These are phyloP conservation scores for Osmozyma mogii DNA, from an alignment of 805 yeast species.

Conservation along the genomic window DNA sequence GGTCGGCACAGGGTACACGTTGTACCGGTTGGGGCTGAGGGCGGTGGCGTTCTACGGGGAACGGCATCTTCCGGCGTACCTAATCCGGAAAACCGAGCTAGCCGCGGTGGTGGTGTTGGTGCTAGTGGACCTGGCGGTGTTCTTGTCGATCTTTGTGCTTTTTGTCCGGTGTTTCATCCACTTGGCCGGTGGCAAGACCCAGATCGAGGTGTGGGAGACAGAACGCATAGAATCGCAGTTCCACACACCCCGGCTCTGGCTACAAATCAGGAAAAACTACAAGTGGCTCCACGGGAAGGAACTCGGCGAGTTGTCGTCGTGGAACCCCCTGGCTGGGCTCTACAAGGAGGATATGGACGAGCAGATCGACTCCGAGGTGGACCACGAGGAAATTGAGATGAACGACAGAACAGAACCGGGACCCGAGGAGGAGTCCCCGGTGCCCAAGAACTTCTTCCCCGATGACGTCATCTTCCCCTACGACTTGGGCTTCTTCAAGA, in stretches of 20 bases:
- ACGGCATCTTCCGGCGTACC: slow-evolving; percentile 48
- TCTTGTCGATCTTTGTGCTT: slow-evolving; percentile 51
- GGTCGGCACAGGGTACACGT: slow-evolving; percentile 40
- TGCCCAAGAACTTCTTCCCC: slow-evolving; percentile 36
- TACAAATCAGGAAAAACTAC: slow-evolving; percentile 39
- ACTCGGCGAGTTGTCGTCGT: slow-evolving; percentile 40
- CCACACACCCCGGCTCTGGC: slow-evolving; percentile 48
- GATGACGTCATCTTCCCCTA: slow-evolving; percentile 81
- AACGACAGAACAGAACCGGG: slow-evolving; percentile 2
- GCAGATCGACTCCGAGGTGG: not conserved
- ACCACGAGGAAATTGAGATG: slow-evolving; percentile 2
- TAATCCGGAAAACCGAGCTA: slow-evolving; percentile 46
- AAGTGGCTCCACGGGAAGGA: slow-evolving; percentile 28
- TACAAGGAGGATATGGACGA: slow-evolving; percentile 7
- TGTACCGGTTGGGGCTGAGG: slow-evolving; percentile 34
- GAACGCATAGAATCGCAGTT: slow-evolving; percentile 72
- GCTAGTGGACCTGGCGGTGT: slow-evolving; percentile 52
- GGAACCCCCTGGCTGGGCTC: slow-evolving; percentile 26
- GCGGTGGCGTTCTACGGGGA: slow-evolving; percentile 38
- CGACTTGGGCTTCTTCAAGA: slow-evolving; percentile 55
- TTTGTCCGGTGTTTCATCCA: slow-evolving; percentile 53
- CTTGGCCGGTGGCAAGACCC: slow-evolving; percentile 66
- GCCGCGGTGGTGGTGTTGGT: slow-evolving; percentile 45
- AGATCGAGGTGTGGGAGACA: slow-evolving; percentile 87
- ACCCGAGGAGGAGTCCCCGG: slow-evolving; percentile 8